phyloP scores from a whole-genome alignment of 495 filamentous ascomycete species.

The Penicillium bovifimosum region DNA sequence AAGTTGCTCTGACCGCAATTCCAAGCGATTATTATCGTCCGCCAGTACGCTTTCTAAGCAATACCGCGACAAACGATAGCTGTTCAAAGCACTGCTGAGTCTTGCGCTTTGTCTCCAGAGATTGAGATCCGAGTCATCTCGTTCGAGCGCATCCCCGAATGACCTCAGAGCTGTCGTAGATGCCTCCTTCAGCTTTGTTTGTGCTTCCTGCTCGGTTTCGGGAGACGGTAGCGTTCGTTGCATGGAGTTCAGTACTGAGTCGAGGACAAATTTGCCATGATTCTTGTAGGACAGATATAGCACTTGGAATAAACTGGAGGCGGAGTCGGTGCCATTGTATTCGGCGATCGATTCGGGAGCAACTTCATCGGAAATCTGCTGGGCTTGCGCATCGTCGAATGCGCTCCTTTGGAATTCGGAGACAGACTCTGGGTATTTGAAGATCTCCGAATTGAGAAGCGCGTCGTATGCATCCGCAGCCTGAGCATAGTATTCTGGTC shows the following conservation, averaged over 20 bases:
- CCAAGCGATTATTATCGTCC: slow-evolving; percentile 66
- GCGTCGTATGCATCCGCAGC: slow-evolving; percentile 77
- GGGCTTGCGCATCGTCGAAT: slow-evolving; percentile 51
- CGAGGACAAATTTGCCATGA: slow-evolving; percentile 81
- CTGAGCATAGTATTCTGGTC: slow-evolving; percentile 65
- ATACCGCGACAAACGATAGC: slow-evolving; percentile 71
- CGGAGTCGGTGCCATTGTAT: slow-evolving; percentile 52
- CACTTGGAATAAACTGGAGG: slow-evolving; percentile 78
- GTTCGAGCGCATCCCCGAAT: slow-evolving; percentile 73
- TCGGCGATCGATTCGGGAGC: slow-evolving; percentile 40
- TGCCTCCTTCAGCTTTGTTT: slow-evolving; percentile 20
- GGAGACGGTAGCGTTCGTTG: slow-evolving; percentile 21
- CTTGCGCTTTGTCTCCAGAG: slow-evolving; percentile 87
- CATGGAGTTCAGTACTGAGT: slow-evolving; percentile 53
- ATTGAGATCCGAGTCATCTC: slow-evolving; percentile 87
- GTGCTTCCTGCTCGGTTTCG: slow-evolving; percentile 35
- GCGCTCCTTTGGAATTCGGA: slow-evolving; percentile 69
- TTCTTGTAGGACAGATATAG: slow-evolving; percentile 94
- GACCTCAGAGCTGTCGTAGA: slow-evolving; percentile 45
- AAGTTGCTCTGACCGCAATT: slow-evolving; percentile 65
- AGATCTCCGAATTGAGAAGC: slow-evolving; percentile 88
- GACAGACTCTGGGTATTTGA: slow-evolving; percentile 77
- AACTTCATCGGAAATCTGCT: slow-evolving; percentile 37
- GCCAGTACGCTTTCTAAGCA: slow-evolving; percentile 90
- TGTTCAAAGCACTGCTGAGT: slow-evolving; percentile 68